Conservation (phyloP, 2,329 filamentous ascomycete species). For the Aspergillus vadensis region DNA sequence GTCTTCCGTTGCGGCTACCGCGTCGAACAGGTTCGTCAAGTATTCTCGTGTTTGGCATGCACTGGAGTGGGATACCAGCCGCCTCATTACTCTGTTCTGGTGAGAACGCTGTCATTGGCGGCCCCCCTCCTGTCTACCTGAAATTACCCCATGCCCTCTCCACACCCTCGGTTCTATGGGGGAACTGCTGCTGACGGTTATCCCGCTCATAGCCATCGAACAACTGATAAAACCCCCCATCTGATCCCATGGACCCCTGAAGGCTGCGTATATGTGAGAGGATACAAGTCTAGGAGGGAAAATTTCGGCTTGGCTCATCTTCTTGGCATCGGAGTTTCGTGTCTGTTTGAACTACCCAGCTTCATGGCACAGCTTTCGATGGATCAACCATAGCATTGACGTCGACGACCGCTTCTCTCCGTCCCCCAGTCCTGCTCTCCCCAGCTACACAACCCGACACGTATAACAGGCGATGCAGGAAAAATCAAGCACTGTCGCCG, state of each 20-base stretch:
- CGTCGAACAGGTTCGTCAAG: not conserved
- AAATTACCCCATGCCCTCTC: slow-evolving; percentile 18
- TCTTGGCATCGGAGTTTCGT: slow-evolving; percentile 6
- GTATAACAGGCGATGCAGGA: slow-evolving; percentile 66
- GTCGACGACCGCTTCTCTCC: not conserved
- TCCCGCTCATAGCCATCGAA: slow-evolving; percentile 9
- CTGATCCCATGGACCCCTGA: not conserved
- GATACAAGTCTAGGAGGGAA: not conserved
- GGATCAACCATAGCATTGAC: slow-evolving; percentile 4
- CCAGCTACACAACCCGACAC: not conserved
- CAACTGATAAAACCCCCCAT: not conserved
- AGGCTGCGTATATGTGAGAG: not conserved
- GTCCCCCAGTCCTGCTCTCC: not conserved
- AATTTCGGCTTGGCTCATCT: not conserved
- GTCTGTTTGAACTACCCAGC: not conserved
- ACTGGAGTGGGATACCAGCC: not conserved
- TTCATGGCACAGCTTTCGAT: slow-evolving; percentile 3
- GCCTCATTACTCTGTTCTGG: not conserved
- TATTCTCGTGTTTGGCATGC: not conserved
- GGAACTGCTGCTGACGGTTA: slow-evolving; percentile 6
- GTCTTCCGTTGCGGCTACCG: slow-evolving; percentile 1
- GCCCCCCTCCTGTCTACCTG: slow-evolving; percentile 9
- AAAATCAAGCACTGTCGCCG: slow-evolving; percentile 78
- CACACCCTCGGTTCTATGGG: slow-evolving; percentile 20
- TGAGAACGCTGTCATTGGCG: slow-evolving; percentile 9